Evolutionary conservation across 345 rosid genomes (phyloP).

Genomic region (Euphorbia lathyris): DNA sequence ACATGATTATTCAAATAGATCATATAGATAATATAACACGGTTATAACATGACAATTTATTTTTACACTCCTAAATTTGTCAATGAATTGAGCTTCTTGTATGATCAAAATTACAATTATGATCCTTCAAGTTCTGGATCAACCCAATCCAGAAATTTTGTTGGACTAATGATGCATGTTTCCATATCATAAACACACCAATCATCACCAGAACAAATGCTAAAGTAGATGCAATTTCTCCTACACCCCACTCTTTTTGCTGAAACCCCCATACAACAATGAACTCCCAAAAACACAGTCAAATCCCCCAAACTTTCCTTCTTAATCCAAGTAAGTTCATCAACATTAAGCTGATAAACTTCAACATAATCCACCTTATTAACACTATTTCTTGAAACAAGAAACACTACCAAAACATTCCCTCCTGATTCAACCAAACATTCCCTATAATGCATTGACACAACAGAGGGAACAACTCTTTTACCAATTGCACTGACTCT

Average conservation of each 20-base stretch:
- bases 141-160: not conserved
- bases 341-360: slow-evolving; percentile 19
- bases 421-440: slow-evolving; percentile 31
- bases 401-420: slow-evolving; percentile 25
- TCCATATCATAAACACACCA: slow-evolving; percentile 19
- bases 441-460: slow-evolving; percentile 23
- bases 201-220: not conserved
- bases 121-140: not conserved
- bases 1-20: too few species aligned
- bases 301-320: slow-evolving; percentile 14
- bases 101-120: not conserved
- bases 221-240: slow-evolving; percentile 20
- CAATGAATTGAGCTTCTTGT: too few species aligned
- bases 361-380: slow-evolving; percentile 28
- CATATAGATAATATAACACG: too few species aligned
- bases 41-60: too few species aligned
- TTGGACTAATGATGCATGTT: not conserved
- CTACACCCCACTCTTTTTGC: slow-evolving; percentile 20
- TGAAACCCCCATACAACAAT: slow-evolving; percentile 25
- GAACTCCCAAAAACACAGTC: slow-evolving; percentile 24
- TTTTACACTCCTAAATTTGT: too few species aligned
- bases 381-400: slow-evolving; percentile 14
- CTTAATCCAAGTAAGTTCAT: slow-evolving; percentile 19
- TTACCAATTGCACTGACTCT: slow-evolving; percentile 17
- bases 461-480: slow-evolving; percentile 21